Percentiles rank a stretch among this genome's conserved stretches.
These are phyloP conservation scores for Ogataea polymorpha DNA, from an alignment of 805 yeast genomes.

Conservation along the genomic window DNA sequence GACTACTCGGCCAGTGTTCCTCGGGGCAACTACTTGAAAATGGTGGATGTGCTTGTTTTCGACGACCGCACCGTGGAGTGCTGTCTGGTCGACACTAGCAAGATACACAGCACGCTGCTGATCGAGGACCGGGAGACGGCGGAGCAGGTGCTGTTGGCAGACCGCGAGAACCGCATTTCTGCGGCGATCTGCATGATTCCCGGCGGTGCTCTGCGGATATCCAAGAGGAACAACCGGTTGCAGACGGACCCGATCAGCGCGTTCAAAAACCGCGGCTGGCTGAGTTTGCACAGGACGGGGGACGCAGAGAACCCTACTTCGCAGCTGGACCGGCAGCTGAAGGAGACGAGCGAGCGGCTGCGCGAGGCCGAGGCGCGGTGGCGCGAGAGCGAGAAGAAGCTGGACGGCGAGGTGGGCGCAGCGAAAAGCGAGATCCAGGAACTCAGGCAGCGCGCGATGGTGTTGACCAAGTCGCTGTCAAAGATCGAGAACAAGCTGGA, in stretches of 20 bases:
- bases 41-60: constrained; percentile 61
- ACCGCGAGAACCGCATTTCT: constrained; percentile 26
- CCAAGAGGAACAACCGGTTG: constrained; percentile 26
- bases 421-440: constrained; percentile 12
- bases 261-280: constrained; percentile 16
- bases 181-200: constrained; percentile 27
- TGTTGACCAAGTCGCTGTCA: constrained; percentile 27
- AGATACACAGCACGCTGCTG: constrained; percentile 58
- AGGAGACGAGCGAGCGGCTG: constrained; percentile 9
- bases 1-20: constrained; percentile 49
- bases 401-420: constrained; percentile 5
- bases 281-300: constrained; percentile 23
- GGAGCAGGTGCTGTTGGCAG: constrained; percentile 37
- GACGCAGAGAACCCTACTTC: constrained; percentile 22
- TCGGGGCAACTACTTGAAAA: constrained; percentile 37
- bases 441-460: constrained; percentile 14
- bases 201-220: constrained; percentile 24
- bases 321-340: constrained; percentile 16
- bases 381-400: constrained; percentile 6
- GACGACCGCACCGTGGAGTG: constrained; percentile 53
- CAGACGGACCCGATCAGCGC: constrained; percentile 32
- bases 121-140: constrained; percentile 52
- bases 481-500: constrained; percentile 38
- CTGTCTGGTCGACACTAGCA: constrained; percentile 59
- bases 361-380: constrained; percentile 9